A percentile compares a stretch with the other conserved stretches of the same genome.
These are phyloP conservation scores for Termitomyces sp. DNA, from an alignment of 768 basidiomycete genomes.

Conservation along the genomic window DNA sequence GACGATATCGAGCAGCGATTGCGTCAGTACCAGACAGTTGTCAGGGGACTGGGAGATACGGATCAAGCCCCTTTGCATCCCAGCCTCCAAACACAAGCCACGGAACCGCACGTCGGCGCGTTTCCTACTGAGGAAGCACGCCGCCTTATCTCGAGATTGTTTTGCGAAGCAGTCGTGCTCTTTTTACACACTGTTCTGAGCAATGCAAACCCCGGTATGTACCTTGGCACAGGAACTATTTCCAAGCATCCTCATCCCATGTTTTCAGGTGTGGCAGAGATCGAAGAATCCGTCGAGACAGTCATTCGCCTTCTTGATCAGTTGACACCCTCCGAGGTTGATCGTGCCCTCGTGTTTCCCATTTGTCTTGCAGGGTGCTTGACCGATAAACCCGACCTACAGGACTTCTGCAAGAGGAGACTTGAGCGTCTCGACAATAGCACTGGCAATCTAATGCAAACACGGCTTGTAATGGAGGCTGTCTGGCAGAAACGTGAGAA, in stretches of 20 bases:
- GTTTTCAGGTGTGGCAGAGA: slow-evolving; percentile 63
- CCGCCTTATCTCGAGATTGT: slow-evolving; percentile 46
- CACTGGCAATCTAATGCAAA: slow-evolving; percentile 56
- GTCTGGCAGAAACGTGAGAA: slow-evolving; percentile 66
- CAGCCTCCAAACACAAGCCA: slow-evolving; percentile 26
- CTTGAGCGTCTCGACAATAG: slow-evolving; percentile 48
- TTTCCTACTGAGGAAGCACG: slow-evolving; percentile 41
- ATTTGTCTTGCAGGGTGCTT: slow-evolving; percentile 70
- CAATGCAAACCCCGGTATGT: slow-evolving; percentile 63
- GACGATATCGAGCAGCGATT: slow-evolving; percentile 66
- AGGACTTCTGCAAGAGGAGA: slow-evolving; percentile 55
- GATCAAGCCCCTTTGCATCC: slow-evolving; percentile 34
- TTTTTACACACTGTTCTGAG: slow-evolving; percentile 70
- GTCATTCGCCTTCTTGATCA: slow-evolving; percentile 50
- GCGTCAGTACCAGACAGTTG: slow-evolving; percentile 33
- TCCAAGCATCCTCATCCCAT: neutral
- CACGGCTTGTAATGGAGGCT: slow-evolving; percentile 57
- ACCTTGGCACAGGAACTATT: slow-evolving; percentile 3
- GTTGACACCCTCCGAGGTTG: slow-evolving; percentile 52
- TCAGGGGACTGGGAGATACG: slow-evolving; percentile 25
- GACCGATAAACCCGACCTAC: slow-evolving; percentile 55
- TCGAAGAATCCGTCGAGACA: slow-evolving; percentile 47
- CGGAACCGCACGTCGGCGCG: slow-evolving; percentile 23
- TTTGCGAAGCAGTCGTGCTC: slow-evolving; percentile 58
- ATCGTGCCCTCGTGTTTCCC: slow-evolving; percentile 68